Base-by-base conservation (phyloP, 805 yeast species). In the Starmera quercuum region DNA sequence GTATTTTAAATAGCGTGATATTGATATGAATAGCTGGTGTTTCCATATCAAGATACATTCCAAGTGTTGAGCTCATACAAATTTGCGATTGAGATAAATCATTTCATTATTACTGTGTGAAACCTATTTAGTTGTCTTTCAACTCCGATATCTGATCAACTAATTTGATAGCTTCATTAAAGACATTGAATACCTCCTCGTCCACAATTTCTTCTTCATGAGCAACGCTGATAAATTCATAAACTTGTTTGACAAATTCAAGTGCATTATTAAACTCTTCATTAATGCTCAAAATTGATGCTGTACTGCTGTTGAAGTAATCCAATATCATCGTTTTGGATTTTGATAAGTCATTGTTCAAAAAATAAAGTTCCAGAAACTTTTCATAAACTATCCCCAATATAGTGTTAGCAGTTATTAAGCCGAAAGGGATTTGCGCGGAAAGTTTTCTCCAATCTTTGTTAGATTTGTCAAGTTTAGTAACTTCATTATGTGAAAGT, bases 371-470 rank as follows among this genome's bases (percentile, higher is more conserved):
- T 14, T 53, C 56, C 13, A 54, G 30, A n/a, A 44, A 30, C 3
- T 71, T 59, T 46, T 75, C 76, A 6, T 71, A 60, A 4, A 79
- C 62, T 9, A 81, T 66, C 7, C 83, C 90, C 46, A 78, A 53
- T 11, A 82, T 60, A 2, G 85, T 75, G 47, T 68, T 79, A 38
- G 83, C 79, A 21, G 74, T 54, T 27, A 63, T 61, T 19, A 51
- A 53, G 37, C 64, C 69, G 48, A 83, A 84, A 9, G 95, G 95
- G 32, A 81, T 47, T 38, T 71, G 65, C 10, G 58, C 46, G 3
- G 74, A 71, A 29, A 86, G 55, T 7, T 59, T 40, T 31, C 65
- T 59, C 95, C 95, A 86, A 3, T 71, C 68, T 13, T 49, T 41
- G 41, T 68, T 72, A 5, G 61, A 50, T 35, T 59, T 60, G 1